phyloP scores from a whole-genome alignment of 1,284 basidiomycete species.

The Flammula alnicola region DNA sequence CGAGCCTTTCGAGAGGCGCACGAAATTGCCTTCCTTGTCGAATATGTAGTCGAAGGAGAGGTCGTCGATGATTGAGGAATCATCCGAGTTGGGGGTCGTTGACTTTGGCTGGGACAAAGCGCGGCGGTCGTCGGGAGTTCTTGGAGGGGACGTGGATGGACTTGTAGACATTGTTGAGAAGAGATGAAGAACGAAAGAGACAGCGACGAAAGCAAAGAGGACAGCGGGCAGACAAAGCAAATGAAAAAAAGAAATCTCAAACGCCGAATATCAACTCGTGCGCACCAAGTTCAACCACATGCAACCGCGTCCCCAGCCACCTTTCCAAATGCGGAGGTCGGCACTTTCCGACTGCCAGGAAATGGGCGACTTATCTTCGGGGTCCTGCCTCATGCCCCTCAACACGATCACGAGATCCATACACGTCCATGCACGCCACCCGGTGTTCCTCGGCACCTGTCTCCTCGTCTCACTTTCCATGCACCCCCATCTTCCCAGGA shows the following conservation, averaged over 20 bases:
- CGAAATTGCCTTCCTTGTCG: constrained; percentile 61
- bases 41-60: constrained; percentile 73
- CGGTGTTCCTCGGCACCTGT: not conserved
- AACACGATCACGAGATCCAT: constrained; percentile 34
- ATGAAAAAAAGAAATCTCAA: constrained; percentile 27
- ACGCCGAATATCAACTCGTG: constrained; percentile 25
- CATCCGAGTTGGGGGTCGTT: constrained; percentile 55
- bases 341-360: not conserved
- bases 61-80: constrained; percentile 65
- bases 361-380: constrained; percentile 22
- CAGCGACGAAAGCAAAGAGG: constrained; percentile 32
- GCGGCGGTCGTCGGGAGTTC: constrained; percentile 38
- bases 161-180: constrained; percentile 27
- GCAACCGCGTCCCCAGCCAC: constrained; percentile 32
- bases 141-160: constrained; percentile 37
- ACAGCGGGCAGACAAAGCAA: constrained; percentile 30
- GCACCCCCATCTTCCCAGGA: constrained; percentile 4
- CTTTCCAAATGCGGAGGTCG: constrained; percentile 5
- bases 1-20: constrained; percentile 51
- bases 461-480: constrained; percentile 1
- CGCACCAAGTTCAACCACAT: constrained; percentile 38
- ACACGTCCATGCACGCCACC: constrained; percentile 5
- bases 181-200: constrained; percentile 31
- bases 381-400: constrained; percentile 29
- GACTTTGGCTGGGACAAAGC: constrained; percentile 27